phyloP scores from a whole-genome alignment of 257 asterid genomes.

The Linderniella brevidens region DNA sequence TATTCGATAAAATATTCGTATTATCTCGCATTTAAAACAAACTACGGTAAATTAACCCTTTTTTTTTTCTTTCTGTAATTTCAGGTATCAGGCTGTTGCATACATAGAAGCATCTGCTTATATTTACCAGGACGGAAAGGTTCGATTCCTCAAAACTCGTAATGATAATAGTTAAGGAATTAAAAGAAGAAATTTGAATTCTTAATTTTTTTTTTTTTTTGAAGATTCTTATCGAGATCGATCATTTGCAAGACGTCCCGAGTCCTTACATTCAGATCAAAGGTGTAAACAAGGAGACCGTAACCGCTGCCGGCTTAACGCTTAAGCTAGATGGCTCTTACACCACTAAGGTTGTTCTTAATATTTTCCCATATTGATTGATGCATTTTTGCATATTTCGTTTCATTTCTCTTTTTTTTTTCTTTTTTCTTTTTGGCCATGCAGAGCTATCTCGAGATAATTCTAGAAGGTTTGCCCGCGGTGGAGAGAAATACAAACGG shows the following conservation, averaged over 20 bases:
- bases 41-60: too few species aligned
- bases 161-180: background rate
- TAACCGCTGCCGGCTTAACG: conserved; percentile 69
- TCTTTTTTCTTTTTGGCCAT: too few species aligned
- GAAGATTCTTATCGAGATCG: conserved; percentile 90
- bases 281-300: conserved; percentile 77
- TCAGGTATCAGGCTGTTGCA: conserved; percentile 94
- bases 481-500: conserved; percentile 56
- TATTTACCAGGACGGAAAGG: conserved; percentile 99
- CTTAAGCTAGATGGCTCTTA: conserved; percentile 84
- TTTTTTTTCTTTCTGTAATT: conserved; percentile 15
- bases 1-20: too few species aligned
- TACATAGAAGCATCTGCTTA: conserved; percentile 88
- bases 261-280: conserved; percentile 86
- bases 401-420: conserved; percentile 12
- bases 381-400: conserved; percentile 4
- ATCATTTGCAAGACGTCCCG: conserved; percentile 85
- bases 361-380: conserved; percentile 5
- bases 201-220: conserved; percentile 1
- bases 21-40: too few species aligned
- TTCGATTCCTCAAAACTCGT: conserved; percentile 7
- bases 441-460: conserved; percentile 89
- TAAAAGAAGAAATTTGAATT: background rate
- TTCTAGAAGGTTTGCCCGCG: conserved; percentile 60
- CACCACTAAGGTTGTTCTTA: conserved; percentile 67